Conservation (phyloP, 2,329 filamentous ascomycete species). For the Curvularia hawaiiensis region DNA sequence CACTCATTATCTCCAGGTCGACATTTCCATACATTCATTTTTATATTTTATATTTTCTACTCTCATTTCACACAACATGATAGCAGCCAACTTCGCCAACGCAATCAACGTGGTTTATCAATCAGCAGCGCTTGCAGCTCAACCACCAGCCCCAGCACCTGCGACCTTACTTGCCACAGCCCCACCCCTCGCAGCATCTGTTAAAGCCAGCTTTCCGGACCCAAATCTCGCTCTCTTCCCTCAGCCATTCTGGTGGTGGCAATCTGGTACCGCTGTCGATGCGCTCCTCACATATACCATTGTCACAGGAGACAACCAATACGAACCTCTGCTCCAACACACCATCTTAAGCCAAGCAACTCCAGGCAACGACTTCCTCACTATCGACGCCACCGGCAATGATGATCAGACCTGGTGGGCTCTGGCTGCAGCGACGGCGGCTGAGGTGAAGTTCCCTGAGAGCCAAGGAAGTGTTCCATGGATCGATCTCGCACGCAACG, state of each 20-base stretch:
- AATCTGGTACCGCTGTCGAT: slow-evolving; percentile 35
- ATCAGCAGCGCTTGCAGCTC: slow-evolving; percentile 5
- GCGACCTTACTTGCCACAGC: slow-evolving; percentile 21
- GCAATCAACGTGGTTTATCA: slow-evolving; percentile 9
- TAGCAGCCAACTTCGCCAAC: slow-evolving; percentile 10
- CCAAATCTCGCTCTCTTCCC: slow-evolving; percentile 26
- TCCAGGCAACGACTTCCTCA: slow-evolving; percentile 46
- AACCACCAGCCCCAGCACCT: slow-evolving; percentile 13
- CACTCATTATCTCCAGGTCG: not conserved
- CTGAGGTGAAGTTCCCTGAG: slow-evolving; percentile 67
- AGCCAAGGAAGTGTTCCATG: slow-evolving; percentile 55
- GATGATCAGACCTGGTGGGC: slow-evolving; percentile 78
- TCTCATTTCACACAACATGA: slow-evolving; percentile 5
- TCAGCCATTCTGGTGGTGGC: slow-evolving; percentile 38
- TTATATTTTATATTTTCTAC: not conserved
- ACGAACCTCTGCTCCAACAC: slow-evolving; percentile 41
- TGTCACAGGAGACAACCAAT: slow-evolving; percentile 49
- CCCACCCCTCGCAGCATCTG: slow-evolving; percentile 21
- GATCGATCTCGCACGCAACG: slow-evolving; percentile 68
- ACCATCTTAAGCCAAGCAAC: slow-evolving; percentile 35
- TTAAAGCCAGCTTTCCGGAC: slow-evolving; percentile 27
- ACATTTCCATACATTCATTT: not conserved
- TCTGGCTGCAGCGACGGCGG: slow-evolving; percentile 68
- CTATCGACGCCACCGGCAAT: slow-evolving; percentile 58
- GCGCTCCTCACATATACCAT: slow-evolving; percentile 47